These are phyloP conservation scores for Zygnema circumcarinatum DNA, from an alignment of 139 green algal species.

Conservation along the genomic window DNA sequence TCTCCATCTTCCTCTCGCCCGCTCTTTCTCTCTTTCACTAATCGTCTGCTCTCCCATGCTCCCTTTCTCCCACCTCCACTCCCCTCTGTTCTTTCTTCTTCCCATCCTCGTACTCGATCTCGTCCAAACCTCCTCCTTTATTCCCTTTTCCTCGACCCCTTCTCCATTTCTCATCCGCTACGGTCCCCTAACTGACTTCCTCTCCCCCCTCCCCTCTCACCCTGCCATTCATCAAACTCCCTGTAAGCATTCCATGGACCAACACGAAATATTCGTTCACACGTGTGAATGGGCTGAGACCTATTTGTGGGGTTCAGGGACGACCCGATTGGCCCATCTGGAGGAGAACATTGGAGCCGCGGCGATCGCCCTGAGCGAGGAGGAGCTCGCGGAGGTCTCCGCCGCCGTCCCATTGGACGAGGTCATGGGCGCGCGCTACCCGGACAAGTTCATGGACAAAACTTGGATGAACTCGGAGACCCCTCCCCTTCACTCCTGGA, in stretches of 20 bases:
- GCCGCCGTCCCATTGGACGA: conserved; percentile 36
- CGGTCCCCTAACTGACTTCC: background rate
- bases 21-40: background rate
- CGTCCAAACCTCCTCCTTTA: background rate
- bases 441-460: conserved; percentile 15
- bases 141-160: background rate
- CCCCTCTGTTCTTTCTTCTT: background rate
- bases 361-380: background rate
- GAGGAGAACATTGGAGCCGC: conserved; percentile 25
- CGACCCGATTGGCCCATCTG: conserved; percentile 25
- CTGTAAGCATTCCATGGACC: no score
- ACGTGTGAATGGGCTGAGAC: background rate
- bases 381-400: conserved; percentile 31
- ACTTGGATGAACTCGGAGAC: conserved; percentile 25
- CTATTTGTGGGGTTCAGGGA: conserved; percentile 14
- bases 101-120: background rate
- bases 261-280: no score
- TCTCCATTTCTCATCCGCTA: background rate
- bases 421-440: conserved; percentile 25
- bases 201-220: background rate
- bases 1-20: background rate
- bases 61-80: background rate
- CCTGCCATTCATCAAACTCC: background rate
- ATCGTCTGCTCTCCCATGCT: background rate
- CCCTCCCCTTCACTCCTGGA: conserved; percentile 32